phyloP scores from a whole-genome alignment of 2,329 filamentous ascomycete genomes.

The Hypoxylon sp. region DNA sequence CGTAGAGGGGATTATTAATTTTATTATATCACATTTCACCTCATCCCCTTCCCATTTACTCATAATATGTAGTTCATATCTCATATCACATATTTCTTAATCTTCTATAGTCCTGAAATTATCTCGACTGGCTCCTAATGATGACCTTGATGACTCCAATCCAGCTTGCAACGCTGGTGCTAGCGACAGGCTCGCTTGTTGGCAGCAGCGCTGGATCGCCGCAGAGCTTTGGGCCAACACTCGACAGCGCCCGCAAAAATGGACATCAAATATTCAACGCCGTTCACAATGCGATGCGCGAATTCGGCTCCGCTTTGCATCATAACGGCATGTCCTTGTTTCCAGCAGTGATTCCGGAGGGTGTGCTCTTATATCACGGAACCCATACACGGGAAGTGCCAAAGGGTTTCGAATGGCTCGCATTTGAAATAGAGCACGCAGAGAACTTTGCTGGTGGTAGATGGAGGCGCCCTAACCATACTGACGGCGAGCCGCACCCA shows the following conservation, averaged over 20 bases:
- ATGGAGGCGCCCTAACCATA: slow-evolving; percentile 19
- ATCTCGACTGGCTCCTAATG: not conserved
- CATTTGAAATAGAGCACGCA: slow-evolving; percentile 83
- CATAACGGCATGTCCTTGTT: slow-evolving; percentile 85
- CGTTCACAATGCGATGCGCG: slow-evolving; percentile 78
- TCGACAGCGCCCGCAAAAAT: slow-evolving; percentile 63
- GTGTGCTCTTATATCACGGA: slow-evolving; percentile 79
- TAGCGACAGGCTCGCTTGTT: slow-evolving; percentile 26
- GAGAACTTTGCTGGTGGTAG: slow-evolving; percentile 69
- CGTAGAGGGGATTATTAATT: not conserved
- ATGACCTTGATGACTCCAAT: slow-evolving; percentile 10
- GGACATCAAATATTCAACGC: slow-evolving; percentile 80
- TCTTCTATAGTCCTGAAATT: not conserved
- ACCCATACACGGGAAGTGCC: slow-evolving; percentile 62
- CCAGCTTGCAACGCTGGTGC: slow-evolving; percentile 15
- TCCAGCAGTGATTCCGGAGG: slow-evolving; percentile 73
- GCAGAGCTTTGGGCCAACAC: slow-evolving; percentile 55
- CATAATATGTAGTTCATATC: not conserved
- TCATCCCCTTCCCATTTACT: not conserved
- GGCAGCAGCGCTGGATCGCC: slow-evolving; percentile 7
- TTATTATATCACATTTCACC: not conserved
- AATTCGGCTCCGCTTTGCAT: slow-evolving; percentile 80
- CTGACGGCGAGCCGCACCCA: slow-evolving; percentile 16
- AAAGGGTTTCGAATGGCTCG: slow-evolving; percentile 76
- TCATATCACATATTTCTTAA: not conserved